These are phyloP conservation scores for Cryptococcus deneoformans DNA, from an alignment of 1,284 basidiomycete genomes.

Conservation along the genomic window DNA sequence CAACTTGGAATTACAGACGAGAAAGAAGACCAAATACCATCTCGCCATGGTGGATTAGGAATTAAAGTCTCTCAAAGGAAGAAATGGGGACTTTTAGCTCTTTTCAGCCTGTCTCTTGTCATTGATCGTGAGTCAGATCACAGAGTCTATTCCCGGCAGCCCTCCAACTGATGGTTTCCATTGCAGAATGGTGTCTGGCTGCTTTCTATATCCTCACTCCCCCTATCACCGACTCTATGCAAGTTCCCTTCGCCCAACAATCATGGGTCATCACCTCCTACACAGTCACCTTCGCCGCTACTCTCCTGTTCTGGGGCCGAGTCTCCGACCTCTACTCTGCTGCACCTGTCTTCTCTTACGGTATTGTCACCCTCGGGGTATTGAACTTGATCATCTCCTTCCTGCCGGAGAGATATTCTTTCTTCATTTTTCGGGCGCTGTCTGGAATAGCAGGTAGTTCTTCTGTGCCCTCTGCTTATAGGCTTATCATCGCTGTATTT, in stretches of 20 bases:
- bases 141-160: neutral
- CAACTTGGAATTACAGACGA: no score
- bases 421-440: constrained; percentile 35
- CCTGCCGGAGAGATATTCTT: constrained; percentile 24
- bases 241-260: constrained; percentile 15
- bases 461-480: constrained; percentile 30
- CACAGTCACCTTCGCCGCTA: constrained; percentile 29
- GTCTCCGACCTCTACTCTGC: constrained; percentile 36
- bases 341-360: constrained; percentile 23
- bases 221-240: constrained; percentile 14
- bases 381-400: constrained; percentile 32
- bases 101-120: constrained; percentile 20
- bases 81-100: constrained; percentile 13
- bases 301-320: constrained; percentile 34
- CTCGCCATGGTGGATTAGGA: no score
- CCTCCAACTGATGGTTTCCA: neutral
- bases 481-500: constrained; percentile 32
- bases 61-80: constrained; percentile 2
- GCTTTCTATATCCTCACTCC: no score
- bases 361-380: constrained; percentile 28
- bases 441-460: constrained; percentile 29
- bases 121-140: constrained; percentile 17
- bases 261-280: constrained; percentile 34
- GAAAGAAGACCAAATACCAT: no score
- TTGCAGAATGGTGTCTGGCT: neutral